phyloP scores from a whole-genome alignment of 176 grass and related monocot genomes.

The Aegilops longissima region DNA sequence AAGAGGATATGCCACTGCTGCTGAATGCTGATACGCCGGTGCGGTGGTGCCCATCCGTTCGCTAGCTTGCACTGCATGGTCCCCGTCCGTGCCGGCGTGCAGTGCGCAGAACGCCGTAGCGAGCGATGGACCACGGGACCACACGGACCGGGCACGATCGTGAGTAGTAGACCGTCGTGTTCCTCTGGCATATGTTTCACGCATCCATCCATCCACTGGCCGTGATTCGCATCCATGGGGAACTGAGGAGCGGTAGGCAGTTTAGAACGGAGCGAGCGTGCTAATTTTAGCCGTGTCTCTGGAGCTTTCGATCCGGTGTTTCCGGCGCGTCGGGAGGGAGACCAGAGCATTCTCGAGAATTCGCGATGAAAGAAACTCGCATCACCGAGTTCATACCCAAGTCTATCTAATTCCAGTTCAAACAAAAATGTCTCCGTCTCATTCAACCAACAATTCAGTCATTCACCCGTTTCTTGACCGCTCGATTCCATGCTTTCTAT shows the following conservation, averaged over 20 bases:
- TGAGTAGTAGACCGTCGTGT: not conserved
- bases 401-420: no score
- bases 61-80: not conserved
- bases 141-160: not conserved
- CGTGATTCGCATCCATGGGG: not conserved
- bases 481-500: not conserved
- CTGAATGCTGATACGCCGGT: not conserved
- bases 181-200: not conserved
- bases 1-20: not conserved
- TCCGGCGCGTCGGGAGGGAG: not conserved
- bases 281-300: not conserved
- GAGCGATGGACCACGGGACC: not conserved
- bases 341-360: not conserved
- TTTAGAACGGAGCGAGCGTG: no score
- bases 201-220: not conserved
- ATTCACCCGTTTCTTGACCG: not conserved
- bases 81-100: not conserved
- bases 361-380: not conserved
- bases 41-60: not conserved
- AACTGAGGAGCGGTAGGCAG: not conserved
- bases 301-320: not conserved
- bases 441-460: not conserved
- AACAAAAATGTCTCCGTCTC: no score
- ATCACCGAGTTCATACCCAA: not conserved
- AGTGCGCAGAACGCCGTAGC: not conserved